These are phyloP conservation scores for Nicotiana otophora DNA, from an alignment of 257 asterid genomes.

Conservation along the genomic window DNA sequence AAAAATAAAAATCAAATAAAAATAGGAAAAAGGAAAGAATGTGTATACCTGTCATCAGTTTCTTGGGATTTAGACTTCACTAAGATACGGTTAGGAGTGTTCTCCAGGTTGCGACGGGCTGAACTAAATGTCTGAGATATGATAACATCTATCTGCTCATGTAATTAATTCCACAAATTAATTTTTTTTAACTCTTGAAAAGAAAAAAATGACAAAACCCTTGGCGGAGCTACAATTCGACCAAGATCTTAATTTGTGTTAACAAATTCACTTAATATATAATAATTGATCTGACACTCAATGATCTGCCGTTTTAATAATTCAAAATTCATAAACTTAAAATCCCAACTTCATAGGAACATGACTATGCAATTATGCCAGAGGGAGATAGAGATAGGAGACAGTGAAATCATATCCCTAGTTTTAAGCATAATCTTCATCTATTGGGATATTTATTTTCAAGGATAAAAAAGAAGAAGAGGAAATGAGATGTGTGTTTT, in stretches of 20 bases:
- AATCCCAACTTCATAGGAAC: too few relatives aligned
- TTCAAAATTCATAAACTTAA: too few relatives aligned
- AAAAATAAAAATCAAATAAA: not conserved
- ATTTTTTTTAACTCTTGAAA: not conserved
- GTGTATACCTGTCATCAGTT: not conserved
- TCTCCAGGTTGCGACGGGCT: conserved; percentile 30
- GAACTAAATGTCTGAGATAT: conserved; percentile 50
- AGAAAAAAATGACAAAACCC: too few relatives aligned
- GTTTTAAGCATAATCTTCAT: not conserved
- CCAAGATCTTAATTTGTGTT: too few relatives aligned
- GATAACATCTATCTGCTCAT: conserved; percentile 55
- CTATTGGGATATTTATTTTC: not conserved
- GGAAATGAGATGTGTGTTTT: not conserved
- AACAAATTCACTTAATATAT: too few relatives aligned
- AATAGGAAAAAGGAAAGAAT: not conserved
- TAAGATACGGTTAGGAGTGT: conserved; percentile 20
- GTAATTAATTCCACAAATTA: not conserved
- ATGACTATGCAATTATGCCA: too few relatives aligned
- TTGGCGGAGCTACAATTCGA: too few relatives aligned
- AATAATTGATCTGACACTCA: too few relatives aligned
- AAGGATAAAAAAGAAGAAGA: not conserved
- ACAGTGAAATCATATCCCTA: too few relatives aligned
- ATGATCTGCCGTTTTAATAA: too few relatives aligned
- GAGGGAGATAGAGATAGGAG: not conserved
- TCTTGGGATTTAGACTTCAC: not conserved